Evolutionary conservation across 306 rosid genomes (phyloP), one percentile per base, ranked within the genome.

Genomic region (Notholithocarpus densiflorus): DNA sequence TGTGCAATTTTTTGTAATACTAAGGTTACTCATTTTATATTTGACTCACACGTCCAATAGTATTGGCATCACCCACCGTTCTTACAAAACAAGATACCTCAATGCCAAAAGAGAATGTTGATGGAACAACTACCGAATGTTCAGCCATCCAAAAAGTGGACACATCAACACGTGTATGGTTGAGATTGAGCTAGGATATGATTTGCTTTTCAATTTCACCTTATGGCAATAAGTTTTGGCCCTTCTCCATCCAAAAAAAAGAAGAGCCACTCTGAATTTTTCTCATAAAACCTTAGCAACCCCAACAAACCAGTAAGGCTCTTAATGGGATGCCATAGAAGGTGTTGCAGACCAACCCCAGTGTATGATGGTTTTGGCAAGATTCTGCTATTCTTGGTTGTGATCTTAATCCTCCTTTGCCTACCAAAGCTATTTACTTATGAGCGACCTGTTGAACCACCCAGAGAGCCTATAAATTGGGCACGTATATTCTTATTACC

Each of bases 361-460:
- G 3, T 6, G 15, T 73, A 74, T 51, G 0, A 84, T 70, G 37
- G 21, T 34, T 54, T 89, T 21, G 75, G 90, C 64, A 71, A 73
- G 68, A 81, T 93, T 69, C 81, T 90, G 65, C 71, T 87, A 71
- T 37, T 90, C 56, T 84, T 92, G 83, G 88, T 82, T 0, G 92
- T 90, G 79, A 83, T 84, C 53, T 64, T 85, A 53, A 2, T 84
- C 61, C 89, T 90, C 64, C 81, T 90, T 45, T 3, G 19, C 79
- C 54, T 80, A 34, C 92, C 94, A 61, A 84, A 52, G 80, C 71
- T 79, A 5, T 85, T 88, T 80, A 69, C 84, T 27, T 0, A 68
- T 10, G 81, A 72, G 80, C n/a, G 76, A 52, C 82, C 72, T 17
- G 83, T 53, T 5, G 82, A 71, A 59, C 18, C 73, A 55, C 82